A percentile compares a stretch with the other conserved stretches of the same genome.
Evolutionary conservation across 1,139 yeast genomes (phyloP).

Genomic region (Candida sp.): DNA sequence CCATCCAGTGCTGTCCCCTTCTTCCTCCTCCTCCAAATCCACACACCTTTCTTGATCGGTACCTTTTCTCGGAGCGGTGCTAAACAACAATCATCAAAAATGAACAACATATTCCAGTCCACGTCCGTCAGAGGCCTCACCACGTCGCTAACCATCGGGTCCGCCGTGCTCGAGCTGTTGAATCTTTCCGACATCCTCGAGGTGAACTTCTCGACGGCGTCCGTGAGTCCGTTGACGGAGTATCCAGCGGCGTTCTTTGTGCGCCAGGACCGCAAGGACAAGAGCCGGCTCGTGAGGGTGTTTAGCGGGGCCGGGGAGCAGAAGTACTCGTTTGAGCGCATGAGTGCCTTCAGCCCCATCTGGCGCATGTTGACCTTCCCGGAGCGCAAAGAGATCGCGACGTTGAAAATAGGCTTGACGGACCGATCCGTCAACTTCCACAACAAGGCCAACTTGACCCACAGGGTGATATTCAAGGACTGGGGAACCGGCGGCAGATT

Average conservation of each 20-base stretch:
- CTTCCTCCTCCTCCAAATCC: neutral
- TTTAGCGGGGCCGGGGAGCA: conserved; percentile 47
- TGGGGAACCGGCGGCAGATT: conserved; percentile 38
- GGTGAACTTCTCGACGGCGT: conserved; percentile 39
- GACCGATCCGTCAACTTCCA: conserved; percentile 55
- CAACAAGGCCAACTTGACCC: conserved; percentile 47
- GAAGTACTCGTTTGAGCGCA: conserved; percentile 55
- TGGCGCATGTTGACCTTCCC: conserved; percentile 56
- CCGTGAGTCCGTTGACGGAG: conserved; percentile 39
- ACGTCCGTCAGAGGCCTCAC: conserved; percentile 47
- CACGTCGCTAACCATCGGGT: conserved; percentile 36
- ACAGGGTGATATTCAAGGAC: conserved; percentile 42
- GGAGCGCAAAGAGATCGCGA: conserved; percentile 51
- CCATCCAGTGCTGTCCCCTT: neutral
- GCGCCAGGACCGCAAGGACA: conserved; percentile 53
- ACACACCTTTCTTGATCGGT: too few relatives aligned
- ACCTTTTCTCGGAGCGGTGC: neutral
- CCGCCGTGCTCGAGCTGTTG: conserved; percentile 43
- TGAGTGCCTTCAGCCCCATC: conserved; percentile 50
- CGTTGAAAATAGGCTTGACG: conserved; percentile 53
- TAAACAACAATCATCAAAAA: neutral
- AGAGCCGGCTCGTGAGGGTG: conserved; percentile 49
- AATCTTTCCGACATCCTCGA: conserved; percentile 37
- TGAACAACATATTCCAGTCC: conserved; percentile 36
- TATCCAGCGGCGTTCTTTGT: conserved; percentile 45